Conservation (phyloP, 352 stramenopile genomes). For the Phytopythium montanum region DNA sequence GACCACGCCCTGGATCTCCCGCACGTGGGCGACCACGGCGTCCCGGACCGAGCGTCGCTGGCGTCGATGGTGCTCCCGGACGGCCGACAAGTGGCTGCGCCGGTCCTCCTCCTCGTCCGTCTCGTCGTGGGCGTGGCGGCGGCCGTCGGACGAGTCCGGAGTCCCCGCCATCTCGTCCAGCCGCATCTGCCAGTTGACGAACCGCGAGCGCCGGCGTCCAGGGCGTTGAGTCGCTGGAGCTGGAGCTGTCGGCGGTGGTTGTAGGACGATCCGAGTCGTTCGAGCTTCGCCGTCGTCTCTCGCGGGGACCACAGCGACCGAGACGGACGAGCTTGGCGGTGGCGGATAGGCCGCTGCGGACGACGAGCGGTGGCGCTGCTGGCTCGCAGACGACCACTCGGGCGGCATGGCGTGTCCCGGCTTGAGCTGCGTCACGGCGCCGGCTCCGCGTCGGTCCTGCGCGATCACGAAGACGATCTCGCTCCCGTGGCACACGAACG, state of each 20-base stretch:
- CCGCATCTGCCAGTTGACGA: conserved; percentile 27
- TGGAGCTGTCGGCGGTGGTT: background rate
- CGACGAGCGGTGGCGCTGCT: background rate
- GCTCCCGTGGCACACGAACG: conserved; percentile 63
- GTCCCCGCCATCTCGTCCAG: background rate
- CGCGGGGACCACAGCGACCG: background rate
- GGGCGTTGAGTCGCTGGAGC: background rate
- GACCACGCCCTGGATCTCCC: conserved; percentile 39
- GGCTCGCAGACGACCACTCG: conserved; percentile 13
- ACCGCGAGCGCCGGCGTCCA: conserved; percentile 22
- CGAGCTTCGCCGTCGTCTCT: background rate
- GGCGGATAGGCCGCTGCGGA: background rate
- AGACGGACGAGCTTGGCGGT: background rate
- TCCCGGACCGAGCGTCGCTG: conserved; percentile 25
- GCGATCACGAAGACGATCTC: conserved; percentile 79
- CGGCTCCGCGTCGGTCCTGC: conserved; percentile 47
- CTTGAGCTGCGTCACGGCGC: conserved; percentile 32
- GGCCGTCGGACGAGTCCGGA: background rate
- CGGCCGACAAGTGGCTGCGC: background rate
- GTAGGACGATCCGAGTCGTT: background rate
- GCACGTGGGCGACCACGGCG: conserved; percentile 46
- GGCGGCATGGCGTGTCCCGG: conserved; percentile 10
- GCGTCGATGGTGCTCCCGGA: conserved; percentile 1
- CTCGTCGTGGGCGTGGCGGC: background rate
- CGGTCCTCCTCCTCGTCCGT: conserved; percentile 2